These are phyloP conservation scores for Diaporthe citriasiana DNA, from an alignment of 2,329 filamentous ascomycete species.

Conservation along the genomic window DNA sequence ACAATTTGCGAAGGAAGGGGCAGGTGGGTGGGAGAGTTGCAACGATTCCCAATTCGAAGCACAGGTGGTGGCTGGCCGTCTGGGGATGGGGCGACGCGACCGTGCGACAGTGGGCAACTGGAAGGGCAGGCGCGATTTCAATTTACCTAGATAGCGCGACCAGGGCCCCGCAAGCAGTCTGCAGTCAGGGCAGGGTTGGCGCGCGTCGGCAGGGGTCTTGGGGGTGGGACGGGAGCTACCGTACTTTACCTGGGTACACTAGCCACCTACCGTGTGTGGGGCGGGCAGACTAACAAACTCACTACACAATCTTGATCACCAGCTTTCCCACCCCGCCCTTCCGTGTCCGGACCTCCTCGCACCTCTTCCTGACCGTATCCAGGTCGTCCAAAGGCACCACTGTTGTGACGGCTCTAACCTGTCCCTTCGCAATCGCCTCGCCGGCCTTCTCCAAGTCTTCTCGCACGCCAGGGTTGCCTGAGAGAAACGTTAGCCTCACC, in stretches of 20 bases:
- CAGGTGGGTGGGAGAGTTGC: background rate
- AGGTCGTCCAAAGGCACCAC: conserved; percentile 59
- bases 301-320: conserved; percentile 51
- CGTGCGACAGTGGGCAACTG: background rate
- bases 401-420: conserved; percentile 59
- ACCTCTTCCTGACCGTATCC: conserved; percentile 57
- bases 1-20: background rate
- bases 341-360: conserved; percentile 55
- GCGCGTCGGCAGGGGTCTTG: conserved; percentile 32
- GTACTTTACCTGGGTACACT: no score
- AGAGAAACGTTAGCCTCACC: conserved; percentile 61
- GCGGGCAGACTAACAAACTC: no score
- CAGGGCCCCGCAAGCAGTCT: background rate
- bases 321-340: conserved; percentile 62
- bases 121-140: conserved; percentile 25
- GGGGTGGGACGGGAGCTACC: conserved; percentile 4
- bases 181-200: background rate
- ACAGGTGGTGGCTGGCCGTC: background rate
- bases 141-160: conserved; percentile 19
- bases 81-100: conserved; percentile 32
- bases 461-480: conserved; percentile 56
- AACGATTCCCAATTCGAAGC: background rate
- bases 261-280: background rate
- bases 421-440: conserved; percentile 57
- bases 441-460: conserved; percentile 60